Percentiles rank a stretch among this genome's conserved stretches.
Evolutionary conservation across 1,284 basidiomycete genomes (phyloP).

Genomic region (Apiotrichum sp.): DNA sequence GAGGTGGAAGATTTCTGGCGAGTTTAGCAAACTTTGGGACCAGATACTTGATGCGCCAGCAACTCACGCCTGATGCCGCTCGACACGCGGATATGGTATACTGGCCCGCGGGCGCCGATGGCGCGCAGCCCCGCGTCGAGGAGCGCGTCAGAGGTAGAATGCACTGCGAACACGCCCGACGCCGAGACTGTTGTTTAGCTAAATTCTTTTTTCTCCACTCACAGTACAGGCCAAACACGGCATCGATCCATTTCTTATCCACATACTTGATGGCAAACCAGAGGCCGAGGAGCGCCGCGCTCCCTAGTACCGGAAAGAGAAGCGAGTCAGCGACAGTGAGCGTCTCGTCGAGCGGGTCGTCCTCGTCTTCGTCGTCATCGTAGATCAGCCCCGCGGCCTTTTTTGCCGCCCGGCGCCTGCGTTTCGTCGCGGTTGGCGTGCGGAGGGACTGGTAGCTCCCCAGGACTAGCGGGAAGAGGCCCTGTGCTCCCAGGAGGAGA

Average conservation of each 20-base stretch:
- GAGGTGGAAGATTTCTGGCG: conserved; percentile 40
- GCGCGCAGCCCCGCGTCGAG: conserved; percentile 20
- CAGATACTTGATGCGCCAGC: neutral
- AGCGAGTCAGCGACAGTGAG: conserved; percentile 41
- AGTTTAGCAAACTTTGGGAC: conserved; percentile 4
- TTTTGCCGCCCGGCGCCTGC: conserved; percentile 2
- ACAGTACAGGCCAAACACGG: conserved; percentile 60
- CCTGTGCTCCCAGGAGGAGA: conserved; percentile 35
- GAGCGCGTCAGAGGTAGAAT: conserved; percentile 39
- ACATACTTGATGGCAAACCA: conserved; percentile 54
- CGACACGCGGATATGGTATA: conserved; percentile 42
- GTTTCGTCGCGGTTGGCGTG: conserved; percentile 4
- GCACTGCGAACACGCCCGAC: conserved; percentile 41
- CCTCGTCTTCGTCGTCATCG: conserved; percentile 32
- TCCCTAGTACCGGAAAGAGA: conserved; percentile 43
- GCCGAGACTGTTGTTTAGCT: conserved; percentile 25
- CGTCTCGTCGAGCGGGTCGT: conserved; percentile 35
- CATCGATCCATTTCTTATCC: conserved; percentile 67
- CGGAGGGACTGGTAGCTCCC: conserved; percentile 46
- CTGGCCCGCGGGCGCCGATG: conserved; percentile 19
- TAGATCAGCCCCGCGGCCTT: conserved; percentile 17
- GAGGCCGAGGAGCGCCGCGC: conserved; percentile 35
- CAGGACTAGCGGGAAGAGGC: conserved; percentile 41
- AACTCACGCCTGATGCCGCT: conserved; percentile 39
- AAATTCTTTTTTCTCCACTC: conserved; percentile 34